These are phyloP conservation scores for Trametes villosa DNA, from an alignment of 768 basidiomycete genomes.

Conservation along the genomic window DNA sequence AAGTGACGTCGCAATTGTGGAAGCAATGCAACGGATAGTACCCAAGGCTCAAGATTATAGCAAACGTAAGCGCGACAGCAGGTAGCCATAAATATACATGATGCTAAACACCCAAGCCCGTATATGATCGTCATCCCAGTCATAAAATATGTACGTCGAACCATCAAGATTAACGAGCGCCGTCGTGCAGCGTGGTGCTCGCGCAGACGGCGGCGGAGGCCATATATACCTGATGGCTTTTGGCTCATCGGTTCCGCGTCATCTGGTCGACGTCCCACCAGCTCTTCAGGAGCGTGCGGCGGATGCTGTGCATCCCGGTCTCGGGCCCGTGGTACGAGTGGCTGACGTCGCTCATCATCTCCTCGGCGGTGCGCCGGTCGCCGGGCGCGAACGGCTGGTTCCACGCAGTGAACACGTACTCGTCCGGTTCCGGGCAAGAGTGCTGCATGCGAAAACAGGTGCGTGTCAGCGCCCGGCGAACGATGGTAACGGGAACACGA, in stretches of 20 bases:
- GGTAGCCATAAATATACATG: conserved; percentile 11
- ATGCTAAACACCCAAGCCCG: neutral
- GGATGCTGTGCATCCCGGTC: conserved; percentile 34
- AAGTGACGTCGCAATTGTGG: neutral
- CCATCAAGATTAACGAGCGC: conserved; percentile 4
- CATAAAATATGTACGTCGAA: conserved; percentile 9
- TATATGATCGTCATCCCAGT: neutral
- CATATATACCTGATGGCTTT: neutral
- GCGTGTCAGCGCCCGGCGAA: neutral
- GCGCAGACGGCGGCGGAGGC: too few species aligned
- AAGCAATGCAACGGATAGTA: neutral
- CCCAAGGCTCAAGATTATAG: neutral
- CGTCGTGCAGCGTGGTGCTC: neutral
- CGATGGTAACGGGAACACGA: neutral
- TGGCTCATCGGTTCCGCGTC: conserved; percentile 16
- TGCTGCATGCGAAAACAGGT: conserved; percentile 42
- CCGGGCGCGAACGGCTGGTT: conserved; percentile 77
- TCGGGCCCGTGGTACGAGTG: conserved; percentile 42
- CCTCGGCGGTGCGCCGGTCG: conserved; percentile 59
- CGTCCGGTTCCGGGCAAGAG: conserved; percentile 53
- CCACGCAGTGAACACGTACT: conserved; percentile 56
- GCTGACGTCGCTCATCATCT: conserved; percentile 47
- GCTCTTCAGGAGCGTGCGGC: conserved; percentile 38
- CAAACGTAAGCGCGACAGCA: conserved; percentile 8
- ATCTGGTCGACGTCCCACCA: conserved; percentile 40